A percentile compares a stretch with the other conserved stretches of the same genome.
These are phyloP conservation scores for Talaromyces ruber DNA, from an alignment of 495 filamentous ascomycete species.

Conservation along the genomic window DNA sequence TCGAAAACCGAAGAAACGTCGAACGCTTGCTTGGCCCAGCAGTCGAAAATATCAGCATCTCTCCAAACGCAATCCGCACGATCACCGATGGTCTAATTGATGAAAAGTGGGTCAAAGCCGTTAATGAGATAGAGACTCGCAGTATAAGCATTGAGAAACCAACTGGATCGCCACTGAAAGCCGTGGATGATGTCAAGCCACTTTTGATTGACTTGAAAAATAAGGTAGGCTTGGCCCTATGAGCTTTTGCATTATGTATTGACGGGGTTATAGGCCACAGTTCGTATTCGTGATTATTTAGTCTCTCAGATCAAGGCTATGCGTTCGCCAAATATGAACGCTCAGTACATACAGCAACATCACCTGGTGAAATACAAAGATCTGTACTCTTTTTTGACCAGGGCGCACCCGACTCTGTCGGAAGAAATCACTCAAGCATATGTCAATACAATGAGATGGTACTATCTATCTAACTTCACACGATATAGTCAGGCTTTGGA, in stretches of 20 bases:
- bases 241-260: neutral
- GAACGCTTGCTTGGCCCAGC: constrained; percentile 83
- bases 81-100: constrained; percentile 87
- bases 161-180: constrained; percentile 56
- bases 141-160: constrained; percentile 61
- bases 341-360: constrained; percentile 90
- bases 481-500: constrained; percentile 77
- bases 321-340: constrained; percentile 89
- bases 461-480: constrained; percentile 85
- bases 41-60: constrained; percentile 84
- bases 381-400: constrained; percentile 72
- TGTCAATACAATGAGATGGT: constrained; percentile 98
- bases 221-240: constrained; percentile 47
- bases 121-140: constrained; percentile 78
- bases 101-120: constrained; percentile 75
- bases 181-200: constrained; percentile 73
- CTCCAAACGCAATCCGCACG: constrained; percentile 69
- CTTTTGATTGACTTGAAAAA: constrained; percentile 73
- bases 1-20: constrained; percentile 82
- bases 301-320: constrained; percentile 90
- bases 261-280: constrained; percentile 55
- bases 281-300: constrained; percentile 87
- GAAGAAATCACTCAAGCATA: constrained; percentile 90
- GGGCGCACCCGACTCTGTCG: constrained; percentile 67
- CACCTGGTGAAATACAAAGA: constrained; percentile 82